phyloP scores from a whole-genome alignment of 1,284 basidiomycete genomes.

The Calocybe gambosa region DNA sequence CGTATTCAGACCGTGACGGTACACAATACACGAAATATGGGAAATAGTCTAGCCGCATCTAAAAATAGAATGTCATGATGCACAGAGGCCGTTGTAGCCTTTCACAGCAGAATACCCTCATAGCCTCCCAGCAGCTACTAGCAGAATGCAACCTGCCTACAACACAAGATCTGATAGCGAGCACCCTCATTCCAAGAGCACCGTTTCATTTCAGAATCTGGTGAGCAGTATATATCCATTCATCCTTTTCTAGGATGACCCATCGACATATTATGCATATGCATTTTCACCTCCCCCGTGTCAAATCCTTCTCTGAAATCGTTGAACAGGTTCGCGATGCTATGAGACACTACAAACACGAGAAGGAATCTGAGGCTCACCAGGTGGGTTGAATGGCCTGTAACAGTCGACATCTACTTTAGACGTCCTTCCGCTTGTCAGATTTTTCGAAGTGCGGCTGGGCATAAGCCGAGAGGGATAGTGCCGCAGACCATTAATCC shows the following conservation, averaged over 20 bases:
- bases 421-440: slow-evolving; percentile 21
- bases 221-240: slow-evolving; percentile 22
- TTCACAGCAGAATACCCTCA: slow-evolving; percentile 6
- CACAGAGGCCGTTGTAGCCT: neutral
- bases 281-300: slow-evolving; percentile 35
- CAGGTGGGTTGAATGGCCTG: slow-evolving; percentile 39
- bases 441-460: slow-evolving; percentile 68
- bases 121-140: slow-evolving; percentile 1
- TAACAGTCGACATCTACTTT: neutral
- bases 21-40: neutral
- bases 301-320: slow-evolving; percentile 33
- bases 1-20: too few species aligned
- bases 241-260: neutral
- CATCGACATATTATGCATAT: slow-evolving; percentile 25
- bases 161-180: slow-evolving; percentile 7
- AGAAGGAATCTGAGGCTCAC: slow-evolving; percentile 82
- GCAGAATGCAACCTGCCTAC: slow-evolving; percentile 6
- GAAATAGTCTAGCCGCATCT: neutral
- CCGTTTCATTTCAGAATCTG: slow-evolving; percentile 28
- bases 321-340: slow-evolving; percentile 51
- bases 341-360: slow-evolving; percentile 56
- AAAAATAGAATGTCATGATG: slow-evolving; percentile 6
- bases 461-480: slow-evolving; percentile 57
- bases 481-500: slow-evolving; percentile 67
- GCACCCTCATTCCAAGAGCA: slow-evolving; percentile 17